These are phyloP conservation scores for Crassisporium funariophilum DNA, from an alignment of 768 basidiomycete genomes.

Conservation along the genomic window DNA sequence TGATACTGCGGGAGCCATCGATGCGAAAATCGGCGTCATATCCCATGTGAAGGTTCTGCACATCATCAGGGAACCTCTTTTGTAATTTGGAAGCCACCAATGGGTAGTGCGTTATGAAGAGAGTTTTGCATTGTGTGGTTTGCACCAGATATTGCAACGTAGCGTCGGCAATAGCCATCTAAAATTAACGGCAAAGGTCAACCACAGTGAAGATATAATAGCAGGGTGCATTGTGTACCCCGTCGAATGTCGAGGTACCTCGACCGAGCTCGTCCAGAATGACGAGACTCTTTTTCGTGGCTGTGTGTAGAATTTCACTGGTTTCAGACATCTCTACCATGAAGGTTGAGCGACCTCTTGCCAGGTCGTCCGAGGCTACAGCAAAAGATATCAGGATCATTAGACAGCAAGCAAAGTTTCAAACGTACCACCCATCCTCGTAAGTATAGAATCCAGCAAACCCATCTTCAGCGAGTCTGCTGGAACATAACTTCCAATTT, in stretches of 20 bases:
- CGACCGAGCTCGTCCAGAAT: slow-evolving; percentile 90
- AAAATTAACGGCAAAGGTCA: slow-evolving; percentile 1
- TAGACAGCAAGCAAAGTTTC: slow-evolving; percentile 1
- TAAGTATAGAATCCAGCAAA: slow-evolving; percentile 83
- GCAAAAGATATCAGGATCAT: slow-evolving; percentile 3
- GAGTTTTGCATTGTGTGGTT: slow-evolving; percentile 62
- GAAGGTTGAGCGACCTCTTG: slow-evolving; percentile 87
- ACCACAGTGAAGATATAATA: not conserved
- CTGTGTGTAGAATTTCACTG: slow-evolving; percentile 80
- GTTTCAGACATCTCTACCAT: slow-evolving; percentile 98
- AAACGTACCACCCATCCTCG: slow-evolving; percentile 82
- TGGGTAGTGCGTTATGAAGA: slow-evolving; percentile 97
- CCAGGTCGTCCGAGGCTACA: slow-evolving; percentile 83
- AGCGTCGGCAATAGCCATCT: slow-evolving; percentile 89
- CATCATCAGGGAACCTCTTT: slow-evolving; percentile 54
- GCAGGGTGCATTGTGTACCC: slow-evolving; percentile 57
- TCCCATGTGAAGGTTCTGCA: slow-evolving; percentile 87
- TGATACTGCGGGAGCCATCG: slow-evolving; percentile 77
- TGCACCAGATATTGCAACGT: slow-evolving; percentile 73
- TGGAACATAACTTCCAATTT: slow-evolving; percentile 94
- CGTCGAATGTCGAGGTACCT: slow-evolving; percentile 93
- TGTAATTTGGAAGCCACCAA: slow-evolving; percentile 72
- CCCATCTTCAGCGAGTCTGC: slow-evolving; percentile 72
- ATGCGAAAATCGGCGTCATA: slow-evolving; percentile 70
- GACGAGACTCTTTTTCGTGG: slow-evolving; percentile 77